Evolutionary conservation across 192 early-diverging fungal genomes (phyloP).

Genomic region (Physocladia obscura): DNA sequence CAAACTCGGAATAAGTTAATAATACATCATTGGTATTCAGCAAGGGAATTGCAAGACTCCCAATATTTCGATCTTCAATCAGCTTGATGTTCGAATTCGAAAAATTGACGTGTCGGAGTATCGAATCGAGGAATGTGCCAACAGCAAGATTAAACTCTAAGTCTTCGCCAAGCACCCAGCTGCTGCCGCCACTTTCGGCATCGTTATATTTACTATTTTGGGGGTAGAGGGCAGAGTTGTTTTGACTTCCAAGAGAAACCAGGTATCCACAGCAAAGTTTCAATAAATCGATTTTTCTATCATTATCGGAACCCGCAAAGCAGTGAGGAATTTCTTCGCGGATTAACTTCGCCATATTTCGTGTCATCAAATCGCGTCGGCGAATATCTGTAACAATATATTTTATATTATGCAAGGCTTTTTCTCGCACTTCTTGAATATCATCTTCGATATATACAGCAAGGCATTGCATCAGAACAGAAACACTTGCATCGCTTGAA

Average conservation of each 20-base stretch:
- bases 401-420: not conserved
- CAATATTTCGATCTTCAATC: slow-evolving; percentile 16
- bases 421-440: not conserved
- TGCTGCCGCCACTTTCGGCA: too few relatives aligned
- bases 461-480: not conserved
- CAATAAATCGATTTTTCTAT: not conserved
- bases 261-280: not conserved
- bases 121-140: not conserved
- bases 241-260: not conserved
- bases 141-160: not conserved
- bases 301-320: not conserved
- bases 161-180: not conserved
- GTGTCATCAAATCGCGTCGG: not conserved
- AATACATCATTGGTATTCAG: not conserved
- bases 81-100: slow-evolving; percentile 15
- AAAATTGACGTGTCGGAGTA: not conserved
- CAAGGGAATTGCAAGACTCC: not conserved
- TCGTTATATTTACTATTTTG: too few relatives aligned
- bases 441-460: not conserved
- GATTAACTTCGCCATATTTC: not conserved
- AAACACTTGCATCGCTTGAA: not conserved
- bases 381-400: not conserved
- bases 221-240: too few relatives aligned
- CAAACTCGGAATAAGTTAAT: too few relatives aligned
- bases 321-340: not conserved